Conservation (phyloP, 257 asterid species). For the Primulina tabacum region DNA sequence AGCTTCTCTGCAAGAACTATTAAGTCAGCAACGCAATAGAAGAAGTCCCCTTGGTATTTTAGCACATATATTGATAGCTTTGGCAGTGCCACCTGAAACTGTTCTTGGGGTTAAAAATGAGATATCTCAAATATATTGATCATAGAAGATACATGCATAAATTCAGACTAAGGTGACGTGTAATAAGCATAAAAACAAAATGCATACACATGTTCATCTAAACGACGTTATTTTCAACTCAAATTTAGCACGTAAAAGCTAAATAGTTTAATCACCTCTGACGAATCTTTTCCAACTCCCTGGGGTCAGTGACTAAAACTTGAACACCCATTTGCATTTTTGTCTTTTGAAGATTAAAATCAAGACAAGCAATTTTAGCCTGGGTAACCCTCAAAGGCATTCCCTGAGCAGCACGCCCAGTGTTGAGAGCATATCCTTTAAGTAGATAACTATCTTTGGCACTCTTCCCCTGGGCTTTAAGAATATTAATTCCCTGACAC, state of each 20-base stretch:
- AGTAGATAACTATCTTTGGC: constrained; percentile 81
- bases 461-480: constrained; percentile 93
- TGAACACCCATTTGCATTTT: constrained; percentile 98
- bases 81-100: constrained; percentile 13
- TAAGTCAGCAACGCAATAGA: constrained; percentile 6
- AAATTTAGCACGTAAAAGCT: too few relatives aligned
- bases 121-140: background rate
- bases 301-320: constrained; percentile 83
- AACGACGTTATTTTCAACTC: background rate
- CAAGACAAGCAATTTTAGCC: constrained; percentile 89
- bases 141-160: background rate
- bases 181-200: background rate
- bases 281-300: constrained; percentile 94
- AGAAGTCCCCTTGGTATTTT: background rate
- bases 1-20: constrained; percentile 64
- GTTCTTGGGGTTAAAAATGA: background rate
- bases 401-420: constrained; percentile 94
- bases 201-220: background rate
- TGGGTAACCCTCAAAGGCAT: constrained; percentile 86
- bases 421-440: constrained; percentile 87
- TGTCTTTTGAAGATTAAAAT: constrained; percentile 86
- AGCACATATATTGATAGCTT: background rate
- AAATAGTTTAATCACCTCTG: constrained; percentile 53
- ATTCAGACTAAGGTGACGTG: constrained; percentile 3
- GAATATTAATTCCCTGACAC: constrained; percentile 80